Evolutionary conservation across 2,329 filamentous ascomycete species (phyloP).

Genomic region (Metarhizium sp.): DNA sequence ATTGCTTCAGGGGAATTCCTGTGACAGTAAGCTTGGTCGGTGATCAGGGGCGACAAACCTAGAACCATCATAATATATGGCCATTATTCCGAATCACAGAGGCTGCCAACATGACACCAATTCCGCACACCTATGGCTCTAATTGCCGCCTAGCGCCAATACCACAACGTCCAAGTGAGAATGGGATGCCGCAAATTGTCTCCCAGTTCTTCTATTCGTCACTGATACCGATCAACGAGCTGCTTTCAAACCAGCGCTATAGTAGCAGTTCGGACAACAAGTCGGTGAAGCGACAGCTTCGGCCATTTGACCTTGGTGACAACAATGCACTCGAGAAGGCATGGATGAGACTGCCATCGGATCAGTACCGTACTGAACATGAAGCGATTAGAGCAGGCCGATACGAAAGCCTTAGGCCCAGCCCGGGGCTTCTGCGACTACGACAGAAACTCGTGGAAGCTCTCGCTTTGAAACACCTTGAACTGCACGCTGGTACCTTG

Average conservation of each 20-base stretch:
- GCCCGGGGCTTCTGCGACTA: constrained; percentile 20
- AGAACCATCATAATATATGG: background rate
- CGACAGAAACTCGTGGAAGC: constrained; percentile 13
- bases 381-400: constrained; percentile 16
- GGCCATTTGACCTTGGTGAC: constrained; percentile 71
- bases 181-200: constrained; percentile 48
- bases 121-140: constrained; percentile 47
- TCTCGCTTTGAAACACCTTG: constrained; percentile 1
- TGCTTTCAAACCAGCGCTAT: constrained; percentile 57
- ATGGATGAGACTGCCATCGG: constrained; percentile 55
- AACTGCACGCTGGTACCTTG: background rate
- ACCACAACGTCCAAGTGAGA: constrained; percentile 26
- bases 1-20: background rate
- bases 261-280: constrained; percentile 40
- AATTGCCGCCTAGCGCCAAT: constrained; percentile 48
- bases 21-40: background rate
- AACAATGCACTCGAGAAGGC: constrained; percentile 71
- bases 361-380: constrained; percentile 39
- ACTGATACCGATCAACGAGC: constrained; percentile 75
- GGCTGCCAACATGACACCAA: constrained; percentile 2
- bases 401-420: background rate
- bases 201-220: constrained; percentile 84
- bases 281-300: constrained; percentile 50
- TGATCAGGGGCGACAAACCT: background rate
- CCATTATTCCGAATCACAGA: background rate